Base-by-base conservation (phyloP, 768 basidiomycete genomes). In the Pulveroboletus frians region DNA sequence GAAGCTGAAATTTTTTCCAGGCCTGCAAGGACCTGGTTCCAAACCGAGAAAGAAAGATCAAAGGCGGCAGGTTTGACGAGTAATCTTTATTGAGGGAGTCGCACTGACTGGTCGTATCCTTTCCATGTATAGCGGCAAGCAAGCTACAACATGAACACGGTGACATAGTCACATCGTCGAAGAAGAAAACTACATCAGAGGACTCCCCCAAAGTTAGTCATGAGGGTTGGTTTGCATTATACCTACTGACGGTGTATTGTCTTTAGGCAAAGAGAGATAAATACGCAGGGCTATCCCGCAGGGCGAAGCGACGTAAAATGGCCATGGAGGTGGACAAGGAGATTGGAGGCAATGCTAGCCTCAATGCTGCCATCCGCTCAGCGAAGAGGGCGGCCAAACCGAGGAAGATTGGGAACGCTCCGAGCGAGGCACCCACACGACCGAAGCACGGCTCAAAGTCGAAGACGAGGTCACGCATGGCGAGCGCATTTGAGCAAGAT, bases 11-110 rank as follows among this genome's bases (percentile, higher is more conserved):
- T 99, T 57, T 89, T 83, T 66, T 85, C 90, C 18, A 76, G 94
- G 50, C 96, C 96, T 5, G 92, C 92, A 15, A 79, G 95, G 58
- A 97, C 93, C n/a, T 99, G 96, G 96, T 99, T 99, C 77, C 96
- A 97, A 70, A 82, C 77, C 9, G 74, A 76, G 49, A 88, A 85
- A 66, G 92, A 96, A 59, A 97, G 88, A 71, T 69, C 75, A 53
- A 80, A 78, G 51, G 78, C 92, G 5, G 81, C 85, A 80, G 85
- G 93, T 95, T 53, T 36, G 56, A 42, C 17, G 2, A 10, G 34
- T 15, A 3, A 27, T 39, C 23, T 29, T 45, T 20, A n/a, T 39
- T 39, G 15, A 35, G 7, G 46, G 58, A 27, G 4, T 20, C 9
- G 10, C 18, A 37, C 50, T 59, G 14, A 65, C 40, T 11, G 8